Conservation (phyloP, 345 rosid species). For the Combretum micranthum region DNA sequence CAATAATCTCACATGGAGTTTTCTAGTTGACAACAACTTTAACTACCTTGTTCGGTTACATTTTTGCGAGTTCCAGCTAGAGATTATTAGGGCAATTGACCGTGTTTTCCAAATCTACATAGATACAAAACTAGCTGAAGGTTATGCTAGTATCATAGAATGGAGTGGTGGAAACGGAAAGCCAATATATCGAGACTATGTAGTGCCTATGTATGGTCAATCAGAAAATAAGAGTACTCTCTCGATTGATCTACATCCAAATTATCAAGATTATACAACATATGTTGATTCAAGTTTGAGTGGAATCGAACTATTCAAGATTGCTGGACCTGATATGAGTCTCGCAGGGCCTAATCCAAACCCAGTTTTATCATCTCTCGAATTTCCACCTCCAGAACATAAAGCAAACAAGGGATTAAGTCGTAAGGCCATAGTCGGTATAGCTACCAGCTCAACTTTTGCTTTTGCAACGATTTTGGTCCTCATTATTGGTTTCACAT, state of each 20-base stretch:
- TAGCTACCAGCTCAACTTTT: too few species aligned
- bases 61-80: constrained; percentile 12
- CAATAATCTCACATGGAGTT: constrained; percentile 27
- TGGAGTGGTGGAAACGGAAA: constrained; percentile 13
- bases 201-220: background rate
- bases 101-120: constrained; percentile 21
- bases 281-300: constrained; percentile 26
- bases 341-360: constrained; percentile 28
- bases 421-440: too few species aligned
- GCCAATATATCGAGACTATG: constrained; percentile 27
- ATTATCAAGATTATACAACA: background rate
- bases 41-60: constrained; percentile 22
- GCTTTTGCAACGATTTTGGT: too few species aligned
- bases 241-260: constrained; percentile 16
- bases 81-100: background rate
- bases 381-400: too few species aligned
- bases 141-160: background rate
- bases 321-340: background rate
- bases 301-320: constrained; percentile 35
- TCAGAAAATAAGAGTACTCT: background rate
- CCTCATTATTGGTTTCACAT: too few species aligned
- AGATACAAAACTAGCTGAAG: constrained; percentile 6
- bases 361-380: background rate
- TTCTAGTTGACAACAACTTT: constrained; percentile 27
- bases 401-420: too few species aligned